phyloP scores from a whole-genome alignment of 1,139 yeast species.

The Arxiozyma slooffiae region DNA sequence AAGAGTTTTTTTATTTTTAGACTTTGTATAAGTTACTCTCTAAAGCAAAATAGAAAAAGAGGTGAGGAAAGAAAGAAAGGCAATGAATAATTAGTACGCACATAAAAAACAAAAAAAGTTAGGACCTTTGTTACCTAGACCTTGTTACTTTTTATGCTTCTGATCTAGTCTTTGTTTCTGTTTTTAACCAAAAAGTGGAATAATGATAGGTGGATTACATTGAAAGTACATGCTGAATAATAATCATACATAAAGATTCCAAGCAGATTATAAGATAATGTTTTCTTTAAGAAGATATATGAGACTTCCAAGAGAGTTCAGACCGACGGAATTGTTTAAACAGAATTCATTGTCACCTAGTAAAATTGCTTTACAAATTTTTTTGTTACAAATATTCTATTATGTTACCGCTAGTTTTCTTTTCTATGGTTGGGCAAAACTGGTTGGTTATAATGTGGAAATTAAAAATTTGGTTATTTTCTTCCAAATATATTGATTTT shows the following conservation, averaged over 20 bases:
- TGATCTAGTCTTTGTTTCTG: not conserved
- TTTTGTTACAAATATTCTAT: conserved; percentile 56
- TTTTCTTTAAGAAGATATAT: conserved; percentile 24
- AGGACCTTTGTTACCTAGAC: no score
- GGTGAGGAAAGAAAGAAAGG: not conserved
- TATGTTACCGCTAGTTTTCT: conserved; percentile 52
- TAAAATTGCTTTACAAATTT: conserved; percentile 44
- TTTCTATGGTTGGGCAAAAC: conserved; percentile 46
- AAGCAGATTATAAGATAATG: conserved; percentile 9
- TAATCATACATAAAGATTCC: not conserved
- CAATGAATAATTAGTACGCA: not conserved
- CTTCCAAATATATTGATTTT: conserved; percentile 66
- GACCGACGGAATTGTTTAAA: conserved; percentile 29
- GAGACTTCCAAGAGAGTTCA: conserved; percentile 26
- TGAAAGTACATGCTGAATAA: not conserved
- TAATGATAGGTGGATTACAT: not conserved
- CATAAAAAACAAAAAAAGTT: not conserved
- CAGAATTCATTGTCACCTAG: conserved; percentile 36
- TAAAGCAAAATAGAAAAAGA: not conserved
- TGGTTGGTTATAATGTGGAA: conserved; percentile 56
- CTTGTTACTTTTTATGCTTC: not conserved
- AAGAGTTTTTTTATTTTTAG: not conserved
- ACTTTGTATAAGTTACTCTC: not conserved
- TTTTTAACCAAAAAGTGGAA: not conserved
- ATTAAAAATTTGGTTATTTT: conserved; percentile 55